Evolutionary conservation across 768 basidiomycete species (phyloP).

Genomic region (Pleurotus giganteus): DNA sequence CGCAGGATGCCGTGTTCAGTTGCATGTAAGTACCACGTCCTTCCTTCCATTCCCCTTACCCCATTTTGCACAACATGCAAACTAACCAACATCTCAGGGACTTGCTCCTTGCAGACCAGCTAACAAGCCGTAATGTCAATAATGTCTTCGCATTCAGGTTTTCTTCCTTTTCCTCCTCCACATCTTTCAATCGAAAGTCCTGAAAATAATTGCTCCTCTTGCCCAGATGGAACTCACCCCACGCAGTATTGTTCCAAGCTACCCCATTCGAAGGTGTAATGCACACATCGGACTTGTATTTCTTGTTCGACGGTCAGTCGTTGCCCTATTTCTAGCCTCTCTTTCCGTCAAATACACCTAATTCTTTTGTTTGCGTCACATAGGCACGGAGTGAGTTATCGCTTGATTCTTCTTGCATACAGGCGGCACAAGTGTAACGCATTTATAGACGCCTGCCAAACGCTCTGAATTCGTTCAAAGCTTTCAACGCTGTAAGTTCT

Average conservation of each 20-base stretch:
- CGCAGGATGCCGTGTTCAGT: conserved; percentile 39
- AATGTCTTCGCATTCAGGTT: conserved; percentile 36
- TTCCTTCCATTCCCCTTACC: neutral
- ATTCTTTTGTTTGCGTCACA: neutral
- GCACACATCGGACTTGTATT: conserved; percentile 44
- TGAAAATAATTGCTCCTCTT: neutral
- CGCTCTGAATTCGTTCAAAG: conserved; percentile 32
- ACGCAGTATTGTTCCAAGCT: conserved; percentile 34
- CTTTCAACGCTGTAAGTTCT: conserved; percentile 32
- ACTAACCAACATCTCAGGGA: too few species aligned
- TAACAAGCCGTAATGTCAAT: conserved; percentile 24
- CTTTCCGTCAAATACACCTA: neutral
- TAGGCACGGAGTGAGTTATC: conserved; percentile 27
- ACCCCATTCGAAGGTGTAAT: conserved; percentile 36
- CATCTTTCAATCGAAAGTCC: neutral
- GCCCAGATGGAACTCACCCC: conserved; percentile 44
- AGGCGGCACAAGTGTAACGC: neutral
- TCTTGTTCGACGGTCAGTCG: conserved; percentile 37
- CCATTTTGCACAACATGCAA: too few species aligned
- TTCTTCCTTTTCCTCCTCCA: neutral
- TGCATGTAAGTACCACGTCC: conserved; percentile 33
- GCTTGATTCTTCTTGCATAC: neutral
- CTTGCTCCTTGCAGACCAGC: conserved; percentile 33
- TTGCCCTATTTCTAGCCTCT: neutral
- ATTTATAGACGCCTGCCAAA: conserved; percentile 24